Base-by-base conservation (phyloP, 1,284 basidiomycete genomes). In the Cryptococcus sp. region DNA sequence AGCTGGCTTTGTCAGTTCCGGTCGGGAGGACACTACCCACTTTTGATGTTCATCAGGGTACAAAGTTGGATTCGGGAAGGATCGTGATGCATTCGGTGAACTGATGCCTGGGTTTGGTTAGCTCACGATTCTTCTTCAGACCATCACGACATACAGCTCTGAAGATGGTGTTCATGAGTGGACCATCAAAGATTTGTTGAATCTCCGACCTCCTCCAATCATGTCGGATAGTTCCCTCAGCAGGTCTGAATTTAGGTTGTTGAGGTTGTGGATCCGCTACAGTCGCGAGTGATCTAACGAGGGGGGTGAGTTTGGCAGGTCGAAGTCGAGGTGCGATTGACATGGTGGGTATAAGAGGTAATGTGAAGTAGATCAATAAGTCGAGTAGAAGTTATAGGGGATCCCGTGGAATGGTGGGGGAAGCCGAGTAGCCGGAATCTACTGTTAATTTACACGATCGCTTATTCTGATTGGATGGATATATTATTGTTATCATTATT, bases 21-120 rank as follows among this genome's bases (percentile, higher is more conserved):
- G 53, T 14, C 36, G 15, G 15, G n/a, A 54, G 41, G 48, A 8
- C 35, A 32, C 14, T 2, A 82, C 88, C 63, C 73, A 92, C 90
- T 94, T 79, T 98, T 98, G 78, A 98, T 98, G 76, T 98, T 98
- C 89, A 98, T 94, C 35, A 98, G 83, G 2, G 95, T 98, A 73
- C 94, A 98, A 31, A 98, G 83, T 79, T 98, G 95, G 37, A 98
- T 85, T 78, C 95, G 89, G 64, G 79, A 83, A 37, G 91, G 86
- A 76, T 95, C 89, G 65, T 97, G 91, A 73, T 90, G 81, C 70
- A 86, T 80, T 62, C 94, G 82, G 78, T 98, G 95, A 30, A 95
- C 84, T 3, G 71, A 72, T 4, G 80, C 81, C 67, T 80, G 54
- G 30, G 30, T 15, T 23, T 23, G 23, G 23, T 23, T 23, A 23